These are phyloP conservation scores for Thraustotheca clavata DNA, from an alignment of 352 stramenopile species.

Conservation along the genomic window DNA sequence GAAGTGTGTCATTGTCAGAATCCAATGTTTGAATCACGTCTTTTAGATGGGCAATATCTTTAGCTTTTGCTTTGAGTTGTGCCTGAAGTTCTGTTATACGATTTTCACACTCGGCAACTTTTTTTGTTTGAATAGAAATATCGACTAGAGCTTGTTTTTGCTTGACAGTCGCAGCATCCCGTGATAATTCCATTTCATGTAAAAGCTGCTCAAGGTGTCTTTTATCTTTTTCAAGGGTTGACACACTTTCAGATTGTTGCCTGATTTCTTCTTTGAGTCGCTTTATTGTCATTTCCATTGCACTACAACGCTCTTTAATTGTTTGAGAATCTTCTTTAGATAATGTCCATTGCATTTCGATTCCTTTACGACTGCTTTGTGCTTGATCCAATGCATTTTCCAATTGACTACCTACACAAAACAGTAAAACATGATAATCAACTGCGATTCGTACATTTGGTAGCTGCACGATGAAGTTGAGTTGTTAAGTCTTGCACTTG, in stretches of 20 bases:
- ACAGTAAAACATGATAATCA: background rate
- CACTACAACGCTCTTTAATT: background rate
- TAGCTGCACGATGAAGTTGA: conserved; percentile 22
- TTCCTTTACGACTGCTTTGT: background rate
- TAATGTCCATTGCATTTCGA: conserved; percentile 18
- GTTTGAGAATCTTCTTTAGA: background rate
- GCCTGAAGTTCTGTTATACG: conserved; percentile 38
- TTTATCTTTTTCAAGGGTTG: conserved; percentile 12
- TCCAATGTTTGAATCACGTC: conserved; percentile 59
- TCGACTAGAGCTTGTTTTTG: conserved; percentile 66
- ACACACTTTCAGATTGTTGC: background rate
- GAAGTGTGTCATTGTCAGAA: conserved; percentile 56
- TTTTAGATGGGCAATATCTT: conserved; percentile 52
- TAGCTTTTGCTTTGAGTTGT: conserved; percentile 30
- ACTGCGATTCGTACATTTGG: background rate
- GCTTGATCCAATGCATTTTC: conserved; percentile 13
- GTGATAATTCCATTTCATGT: conserved; percentile 75
- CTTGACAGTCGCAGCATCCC: conserved; percentile 69
- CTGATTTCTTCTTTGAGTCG: background rate
- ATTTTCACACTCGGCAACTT: conserved; percentile 42
- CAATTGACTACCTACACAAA: background rate
- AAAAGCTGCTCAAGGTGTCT: conserved; percentile 53
- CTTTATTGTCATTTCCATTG: background rate
- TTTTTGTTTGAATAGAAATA: conserved; percentile 32
- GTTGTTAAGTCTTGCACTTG: conserved; percentile 45